Evolutionary conservation across 1,284 basidiomycete species (phyloP), one percentile per base, ranked within the genome.

Genomic region (Cryptococcus depauperatus): DNA sequence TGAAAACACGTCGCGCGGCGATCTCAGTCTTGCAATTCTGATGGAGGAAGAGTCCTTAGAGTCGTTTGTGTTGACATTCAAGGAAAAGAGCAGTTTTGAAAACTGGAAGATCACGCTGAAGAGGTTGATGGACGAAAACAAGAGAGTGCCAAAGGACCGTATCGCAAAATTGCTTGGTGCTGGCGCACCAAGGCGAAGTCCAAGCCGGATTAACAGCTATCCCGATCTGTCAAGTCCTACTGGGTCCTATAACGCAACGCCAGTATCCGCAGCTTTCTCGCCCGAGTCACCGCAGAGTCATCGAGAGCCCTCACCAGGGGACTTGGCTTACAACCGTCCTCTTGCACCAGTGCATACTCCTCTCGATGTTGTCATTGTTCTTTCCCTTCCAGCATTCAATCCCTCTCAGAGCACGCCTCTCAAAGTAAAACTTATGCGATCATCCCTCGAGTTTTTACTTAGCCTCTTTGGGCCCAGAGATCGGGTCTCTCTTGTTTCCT

Each of bases 61-160:
- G 54, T 85, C 84, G 35, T 96, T 98, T 70, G 89, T 95, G 59
- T 78, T 98, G 43, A 83, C 87, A 58, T 98, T 96, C 78, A 84
- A 83, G 57, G 87, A 96, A 47, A 79, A 83, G n/a, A 75, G 79
- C n/a, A 84, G 83, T 3, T 76, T 92, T 47, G 87, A 93, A 61
- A 78, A 83, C 0, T 97, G 93, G 93, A 82, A 78, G 61, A 75
- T 75, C 33, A 84, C 83, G 48, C 83, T 96, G 52, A 79, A 84
- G 57, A 72, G 76, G 2, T 79, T 91, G 18, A 80, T 92, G 28
- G 58, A 61, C 7, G 62, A 64, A 18, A 45, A 47, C 34, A 50
- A 47, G 16, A 44, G 39, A 1, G 47, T 46, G n/a, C 46, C 26
- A n/a, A 47, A 50, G 4, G 55, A 22, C 23, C 61, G 64, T 34